Evolutionary conservation across 768 basidiomycete species (phyloP).

Genomic region (Naganishia vaughanmartiniae): DNA sequence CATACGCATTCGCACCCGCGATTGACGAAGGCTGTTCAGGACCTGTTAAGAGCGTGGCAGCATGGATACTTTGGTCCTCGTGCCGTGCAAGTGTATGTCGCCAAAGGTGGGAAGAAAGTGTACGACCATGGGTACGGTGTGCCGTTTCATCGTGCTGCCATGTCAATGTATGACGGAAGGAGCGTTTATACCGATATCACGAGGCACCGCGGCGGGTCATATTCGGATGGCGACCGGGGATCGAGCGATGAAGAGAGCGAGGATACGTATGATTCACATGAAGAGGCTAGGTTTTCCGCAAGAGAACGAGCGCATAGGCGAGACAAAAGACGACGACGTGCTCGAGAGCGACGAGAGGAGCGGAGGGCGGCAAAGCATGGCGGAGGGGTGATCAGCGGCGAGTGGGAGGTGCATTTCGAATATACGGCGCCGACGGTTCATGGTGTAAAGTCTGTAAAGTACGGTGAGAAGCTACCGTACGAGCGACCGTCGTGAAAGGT

Average conservation of each 20-base stretch:
- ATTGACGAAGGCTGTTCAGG: constrained; percentile 29
- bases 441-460: constrained; percentile 18
- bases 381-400: background rate
- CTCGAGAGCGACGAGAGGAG: constrained; percentile 18
- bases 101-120: constrained; percentile 22
- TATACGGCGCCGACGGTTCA: constrained; percentile 30
- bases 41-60: constrained; percentile 26
- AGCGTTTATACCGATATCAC: constrained; percentile 7
- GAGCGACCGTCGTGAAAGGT: background rate
- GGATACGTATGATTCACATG: background rate
- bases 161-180: constrained; percentile 22
- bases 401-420: constrained; percentile 31
- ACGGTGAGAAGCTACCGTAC: constrained; percentile 14
- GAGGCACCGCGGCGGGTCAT: background rate
- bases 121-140: constrained; percentile 22
- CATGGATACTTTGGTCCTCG: constrained; percentile 31
- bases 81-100: constrained; percentile 25
- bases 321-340: constrained; percentile 14
- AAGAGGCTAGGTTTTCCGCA: constrained; percentile 23
- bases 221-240: background rate
- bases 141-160: constrained; percentile 18
- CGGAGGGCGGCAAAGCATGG: background rate
- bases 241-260: constrained; percentile 11
- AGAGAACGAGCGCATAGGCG: constrained; percentile 25
- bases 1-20: constrained; percentile 6